Percentiles rank a stretch among this genome's conserved stretches.
Conservation (phyloP, 441 rosid genomes). For the Geranium incanum region DNA sequence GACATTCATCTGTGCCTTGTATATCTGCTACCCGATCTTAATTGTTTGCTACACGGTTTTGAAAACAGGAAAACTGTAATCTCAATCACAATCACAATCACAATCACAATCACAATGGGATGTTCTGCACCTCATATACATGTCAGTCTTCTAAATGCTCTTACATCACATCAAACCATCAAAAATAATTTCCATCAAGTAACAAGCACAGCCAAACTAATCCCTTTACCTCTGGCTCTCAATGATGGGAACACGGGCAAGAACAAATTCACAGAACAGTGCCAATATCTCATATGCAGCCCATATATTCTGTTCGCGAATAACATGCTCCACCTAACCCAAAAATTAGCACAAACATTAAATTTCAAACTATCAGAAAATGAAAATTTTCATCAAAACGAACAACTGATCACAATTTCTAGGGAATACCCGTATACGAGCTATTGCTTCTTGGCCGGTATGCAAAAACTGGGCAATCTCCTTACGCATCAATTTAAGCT, state of each 20-base stretch:
- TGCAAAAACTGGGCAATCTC: conserved; percentile 88
- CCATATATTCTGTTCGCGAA: conserved; percentile 67
- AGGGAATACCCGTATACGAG: conserved; percentile 65
- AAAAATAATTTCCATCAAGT: neutral
- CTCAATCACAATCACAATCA: neutral
- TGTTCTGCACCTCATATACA: neutral
- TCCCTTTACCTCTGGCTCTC: conserved; percentile 55
- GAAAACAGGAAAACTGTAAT: neutral
- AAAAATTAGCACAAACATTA: conserved; percentile 7
- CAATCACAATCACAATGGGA: neutral
- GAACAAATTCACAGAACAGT: conserved; percentile 78
- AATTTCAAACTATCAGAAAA: conserved; percentile 10
- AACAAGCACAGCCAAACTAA: neutral
- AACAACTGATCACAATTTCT: neutral
- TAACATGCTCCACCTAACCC: conserved; percentile 81
- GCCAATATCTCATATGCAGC: conserved; percentile 78
- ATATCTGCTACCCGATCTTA: neutral
- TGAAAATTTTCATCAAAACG: neutral
- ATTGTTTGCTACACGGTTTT: neutral
- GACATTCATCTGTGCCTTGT: neutral
- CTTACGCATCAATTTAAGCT: conserved; percentile 81
- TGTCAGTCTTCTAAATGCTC: neutral
- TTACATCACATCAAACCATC: neutral
- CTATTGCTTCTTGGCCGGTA: conserved; percentile 88
- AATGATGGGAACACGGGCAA: conserved; percentile 75